Base-by-base conservation (phyloP, 129 eudicot genomes). In the Artemisia annua region DNA sequence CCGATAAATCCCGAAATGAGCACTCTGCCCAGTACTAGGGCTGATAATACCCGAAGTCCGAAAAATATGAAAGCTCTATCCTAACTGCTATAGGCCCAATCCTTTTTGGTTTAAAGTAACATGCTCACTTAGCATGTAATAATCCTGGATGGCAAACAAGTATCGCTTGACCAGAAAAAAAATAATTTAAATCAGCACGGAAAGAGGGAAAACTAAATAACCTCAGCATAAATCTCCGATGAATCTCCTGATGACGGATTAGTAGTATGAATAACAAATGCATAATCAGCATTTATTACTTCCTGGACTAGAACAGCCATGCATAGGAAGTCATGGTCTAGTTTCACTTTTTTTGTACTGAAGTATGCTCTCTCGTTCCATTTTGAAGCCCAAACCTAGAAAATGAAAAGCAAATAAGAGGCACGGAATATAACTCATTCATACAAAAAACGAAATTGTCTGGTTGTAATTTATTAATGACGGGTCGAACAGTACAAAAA, bases 221-320 rank as follows among this genome's bases (percentile, higher is more conserved):
- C 98, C 97, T 94, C 98, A 0, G 93, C 92, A 82, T 94, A 94
- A 63, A 94, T 94, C 85, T 90, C 98, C 39, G 97, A 82, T 39
- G 87, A 70, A 77, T 94, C 97, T 75, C 93, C 98, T 6, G 98
- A 87, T 60, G 98, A 94, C 76, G 98, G 97, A 80, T 94, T 94
- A 11, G 97, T 94, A 44, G 98, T 94, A 81, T 94, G 98, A 75
- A 94, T 94, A 72, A 94, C 98, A 71, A 94, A 94, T 73, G 98
- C 98, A 62, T 94, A 94, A 81, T 94, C 98, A 50, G 98, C 98
- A 71, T 83, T 94, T 86, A 94, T 80, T 60, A 94, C 82, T 78
- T 94, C 98, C 81, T 94, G 98, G 77, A 94, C 96, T 22, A 94
- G 90, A 78, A 94, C 97, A 61, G 98, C 96, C 98, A 94, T 94